phyloP scores from a whole-genome alignment of 345 rosid species.

The Sapria himalayana region DNA sequence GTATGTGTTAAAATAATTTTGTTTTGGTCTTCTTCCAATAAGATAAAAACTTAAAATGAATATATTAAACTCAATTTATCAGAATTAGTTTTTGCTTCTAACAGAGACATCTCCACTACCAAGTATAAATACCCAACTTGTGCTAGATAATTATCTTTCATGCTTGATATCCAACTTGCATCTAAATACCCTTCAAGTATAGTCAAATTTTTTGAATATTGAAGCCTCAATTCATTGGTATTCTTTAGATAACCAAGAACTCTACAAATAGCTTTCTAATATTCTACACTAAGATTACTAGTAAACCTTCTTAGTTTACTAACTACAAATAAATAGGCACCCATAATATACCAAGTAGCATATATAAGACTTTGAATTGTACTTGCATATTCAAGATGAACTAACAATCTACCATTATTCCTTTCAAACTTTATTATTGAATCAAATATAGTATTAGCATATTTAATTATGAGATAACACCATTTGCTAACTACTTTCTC shows the following conservation, averaged over 20 bases:
- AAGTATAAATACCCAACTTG: neutral
- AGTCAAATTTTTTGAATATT: neutral
- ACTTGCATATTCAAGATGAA: neutral
- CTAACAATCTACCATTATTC: neutral
- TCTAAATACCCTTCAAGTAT: neutral
- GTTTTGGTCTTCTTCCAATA: no score
- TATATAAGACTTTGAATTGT: neutral
- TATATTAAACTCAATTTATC: no score
- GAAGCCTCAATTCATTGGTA: neutral
- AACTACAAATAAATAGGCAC: neutral
- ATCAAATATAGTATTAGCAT: neutral
- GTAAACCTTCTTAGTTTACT: neutral
- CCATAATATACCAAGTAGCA: neutral
- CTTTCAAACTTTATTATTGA: neutral
- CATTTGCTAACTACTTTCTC: neutral
- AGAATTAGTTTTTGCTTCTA: neutral
- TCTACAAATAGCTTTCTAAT: neutral
- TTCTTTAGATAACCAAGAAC: neutral
- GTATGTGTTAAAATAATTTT: no score
- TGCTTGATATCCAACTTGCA: constrained; percentile 1
- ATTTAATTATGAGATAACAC: neutral
- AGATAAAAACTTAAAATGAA: no score
- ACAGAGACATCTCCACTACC: neutral
- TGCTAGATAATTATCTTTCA: neutral
- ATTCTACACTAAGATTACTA: neutral